A percentile compares a stretch with the other conserved stretches of the same genome.
Conservation (phyloP, 163 green algal genomes). For the Volvox carteri region DNA sequence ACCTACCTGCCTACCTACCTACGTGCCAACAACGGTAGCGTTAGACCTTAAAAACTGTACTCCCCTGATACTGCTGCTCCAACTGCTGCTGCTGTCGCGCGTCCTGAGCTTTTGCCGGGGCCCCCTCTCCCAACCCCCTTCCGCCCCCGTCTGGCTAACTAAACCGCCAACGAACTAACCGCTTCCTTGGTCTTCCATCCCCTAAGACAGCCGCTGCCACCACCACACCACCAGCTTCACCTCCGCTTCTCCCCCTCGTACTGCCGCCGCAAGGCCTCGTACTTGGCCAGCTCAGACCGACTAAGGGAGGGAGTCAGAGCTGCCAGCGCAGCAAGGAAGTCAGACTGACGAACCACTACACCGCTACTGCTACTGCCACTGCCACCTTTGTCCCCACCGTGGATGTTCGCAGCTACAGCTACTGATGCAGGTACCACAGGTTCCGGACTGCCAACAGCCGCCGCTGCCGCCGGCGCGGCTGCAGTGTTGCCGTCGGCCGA, state of each 20-base stretch:
- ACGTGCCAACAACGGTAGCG: too few relatives aligned
- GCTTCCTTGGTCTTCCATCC: too few relatives aligned
- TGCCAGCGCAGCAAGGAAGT: slow-evolving; percentile 80
- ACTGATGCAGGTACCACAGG: too few relatives aligned
- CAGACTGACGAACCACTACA: slow-evolving; percentile 72
- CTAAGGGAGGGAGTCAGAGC: slow-evolving; percentile 85
- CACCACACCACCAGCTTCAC: background rate
- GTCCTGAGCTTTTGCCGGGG: too few relatives aligned
- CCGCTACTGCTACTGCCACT: slow-evolving; percentile 8
- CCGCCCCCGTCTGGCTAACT: background rate
- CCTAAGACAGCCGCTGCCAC: background rate
- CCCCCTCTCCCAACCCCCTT: too few relatives aligned
- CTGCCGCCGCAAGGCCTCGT: slow-evolving; percentile 81
- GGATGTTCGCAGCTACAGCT: too few relatives aligned
- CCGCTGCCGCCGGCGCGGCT: too few relatives aligned
- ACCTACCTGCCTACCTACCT: too few relatives aligned
- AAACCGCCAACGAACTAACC: too few relatives aligned
- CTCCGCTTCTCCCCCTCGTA: slow-evolving; percentile 70
- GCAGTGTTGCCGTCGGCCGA: too few relatives aligned
- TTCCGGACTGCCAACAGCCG: too few relatives aligned
- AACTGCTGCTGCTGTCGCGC: background rate
- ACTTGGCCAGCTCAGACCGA: slow-evolving; percentile 82
- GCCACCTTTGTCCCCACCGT: background rate
- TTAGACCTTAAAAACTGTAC: too few relatives aligned
- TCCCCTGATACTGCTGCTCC: background rate